Percentiles rank a stretch among this genome's conserved stretches.
phyloP scores from a whole-genome alignment of 1,139 yeast species.

The Candida labiduridarum region DNA sequence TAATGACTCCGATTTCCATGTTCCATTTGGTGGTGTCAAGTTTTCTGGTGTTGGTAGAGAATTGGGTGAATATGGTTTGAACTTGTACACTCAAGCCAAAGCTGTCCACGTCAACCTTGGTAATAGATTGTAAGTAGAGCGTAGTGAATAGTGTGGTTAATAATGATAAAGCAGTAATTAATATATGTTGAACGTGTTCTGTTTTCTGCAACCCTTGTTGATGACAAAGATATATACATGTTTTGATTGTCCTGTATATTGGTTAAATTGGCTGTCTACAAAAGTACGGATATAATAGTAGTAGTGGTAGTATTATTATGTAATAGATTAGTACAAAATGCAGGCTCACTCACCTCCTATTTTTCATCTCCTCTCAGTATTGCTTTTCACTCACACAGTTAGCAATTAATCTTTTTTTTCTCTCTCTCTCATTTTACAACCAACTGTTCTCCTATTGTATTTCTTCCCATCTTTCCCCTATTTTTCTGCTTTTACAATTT shows the following conservation, averaged over 20 bases:
- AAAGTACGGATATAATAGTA: no score
- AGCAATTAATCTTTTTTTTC: background rate
- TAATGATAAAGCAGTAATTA: background rate
- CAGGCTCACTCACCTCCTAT: background rate
- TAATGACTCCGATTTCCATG: slow-evolving; percentile 72
- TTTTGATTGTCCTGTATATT: background rate
- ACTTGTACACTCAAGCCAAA: slow-evolving; percentile 76
- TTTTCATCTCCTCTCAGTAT: background rate
- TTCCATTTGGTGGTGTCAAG: slow-evolving; percentile 82
- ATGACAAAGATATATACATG: background rate
- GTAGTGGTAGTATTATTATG: background rate
- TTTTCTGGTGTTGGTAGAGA: slow-evolving; percentile 88
- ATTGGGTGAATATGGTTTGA: slow-evolving; percentile 80
- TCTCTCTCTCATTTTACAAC: background rate
- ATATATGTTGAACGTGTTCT: background rate
- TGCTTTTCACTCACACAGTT: background rate
- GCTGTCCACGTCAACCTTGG: slow-evolving; percentile 73
- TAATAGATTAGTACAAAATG: background rate
- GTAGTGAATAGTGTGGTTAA: background rate
- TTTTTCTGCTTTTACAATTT: background rate
- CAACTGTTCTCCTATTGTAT: background rate
- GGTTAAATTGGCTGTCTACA: no score
- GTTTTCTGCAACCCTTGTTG: background rate
- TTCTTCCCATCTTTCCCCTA: background rate
- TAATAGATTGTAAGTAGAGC: slow-evolving; percentile 19